phyloP scores from a whole-genome alignment of 2,329 filamentous ascomycete species.

The Blastomyces emzantsi region DNA sequence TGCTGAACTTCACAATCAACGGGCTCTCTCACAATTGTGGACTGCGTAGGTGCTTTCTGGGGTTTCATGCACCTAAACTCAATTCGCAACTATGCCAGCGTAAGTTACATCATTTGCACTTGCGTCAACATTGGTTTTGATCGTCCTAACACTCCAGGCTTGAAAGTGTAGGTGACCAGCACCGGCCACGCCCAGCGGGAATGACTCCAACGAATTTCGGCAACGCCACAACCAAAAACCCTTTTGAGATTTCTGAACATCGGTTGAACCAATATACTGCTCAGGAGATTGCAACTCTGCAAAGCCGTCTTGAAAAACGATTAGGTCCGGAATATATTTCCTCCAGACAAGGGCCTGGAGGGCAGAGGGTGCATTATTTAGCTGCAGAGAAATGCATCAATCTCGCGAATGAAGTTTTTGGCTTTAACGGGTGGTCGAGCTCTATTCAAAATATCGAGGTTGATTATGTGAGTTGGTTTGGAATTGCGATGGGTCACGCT shows the following conservation, averaged over 20 bases:
- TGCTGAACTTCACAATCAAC: background rate
- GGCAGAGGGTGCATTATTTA: conserved; percentile 83
- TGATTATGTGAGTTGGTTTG: conserved; percentile 58
- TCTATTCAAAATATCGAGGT: conserved; percentile 92
- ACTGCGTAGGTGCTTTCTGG: background rate
- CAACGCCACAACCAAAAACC: conserved; percentile 58
- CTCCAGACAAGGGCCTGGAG: conserved; percentile 69
- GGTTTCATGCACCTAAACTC: background rate
- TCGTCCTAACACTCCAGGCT: background rate
- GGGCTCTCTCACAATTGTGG: background rate
- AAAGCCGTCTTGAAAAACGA: conserved; percentile 80
- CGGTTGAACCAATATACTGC: conserved; percentile 75
- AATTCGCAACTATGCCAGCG: conserved; percentile 1
- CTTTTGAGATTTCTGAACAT: conserved; percentile 64
- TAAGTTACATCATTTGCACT: background rate
- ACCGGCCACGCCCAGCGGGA: conserved; percentile 41
- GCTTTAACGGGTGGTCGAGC: conserved; percentile 96
- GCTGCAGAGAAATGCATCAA: conserved; percentile 96
- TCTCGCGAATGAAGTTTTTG: conserved; percentile 89
- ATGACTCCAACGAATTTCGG: conserved; percentile 30
- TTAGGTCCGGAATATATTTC: conserved; percentile 96
- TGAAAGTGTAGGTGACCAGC: conserved; percentile 60
- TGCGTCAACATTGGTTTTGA: too few relatives aligned
- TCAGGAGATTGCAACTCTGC: conserved; percentile 79
- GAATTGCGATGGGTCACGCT: background rate